Evolutionary conservation across 2,329 filamentous ascomycete species (phyloP).

Genomic region (Microdochium bolleyi): DNA sequence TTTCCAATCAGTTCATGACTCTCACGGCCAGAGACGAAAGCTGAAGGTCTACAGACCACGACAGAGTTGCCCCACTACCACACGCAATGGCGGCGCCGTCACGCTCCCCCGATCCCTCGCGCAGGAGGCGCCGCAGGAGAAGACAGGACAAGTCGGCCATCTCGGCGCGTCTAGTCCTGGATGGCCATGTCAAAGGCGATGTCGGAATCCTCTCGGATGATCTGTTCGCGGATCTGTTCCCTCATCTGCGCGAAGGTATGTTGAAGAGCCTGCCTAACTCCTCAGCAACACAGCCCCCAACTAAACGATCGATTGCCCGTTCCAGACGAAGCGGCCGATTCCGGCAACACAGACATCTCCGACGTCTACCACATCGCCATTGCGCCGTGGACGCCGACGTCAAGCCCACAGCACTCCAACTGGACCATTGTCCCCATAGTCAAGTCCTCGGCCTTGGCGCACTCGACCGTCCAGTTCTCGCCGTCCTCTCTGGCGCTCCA

Average conservation of each 20-base stretch:
- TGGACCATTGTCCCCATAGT: conserved; percentile 84
- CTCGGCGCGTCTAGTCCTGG: conserved; percentile 72
- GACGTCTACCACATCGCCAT: conserved; percentile 60
- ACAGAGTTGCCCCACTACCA: conserved; percentile 12
- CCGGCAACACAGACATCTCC: conserved; percentile 19
- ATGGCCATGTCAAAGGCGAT: conserved; percentile 79
- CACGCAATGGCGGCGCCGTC: conserved; percentile 12
- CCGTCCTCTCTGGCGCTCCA: conserved; percentile 67
- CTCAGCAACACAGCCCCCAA: neutral
- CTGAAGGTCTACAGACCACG: conserved; percentile 1
- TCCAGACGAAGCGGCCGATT: conserved; percentile 18
- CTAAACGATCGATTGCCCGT: conserved; percentile 7
- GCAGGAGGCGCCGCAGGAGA: conserved; percentile 36
- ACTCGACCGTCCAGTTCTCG: conserved; percentile 74
- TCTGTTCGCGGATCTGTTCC: conserved; percentile 75
- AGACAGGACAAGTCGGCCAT: conserved; percentile 67
- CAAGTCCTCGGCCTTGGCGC: conserved; percentile 55
- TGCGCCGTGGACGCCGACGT: conserved; percentile 61
- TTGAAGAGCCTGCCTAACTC: conserved; percentile 13
- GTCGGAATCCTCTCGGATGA: conserved; percentile 82
- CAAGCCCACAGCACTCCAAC: conserved; percentile 50
- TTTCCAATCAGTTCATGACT: neutral
- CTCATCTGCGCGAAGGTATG: conserved; percentile 47
- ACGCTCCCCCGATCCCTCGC: conserved; percentile 7
- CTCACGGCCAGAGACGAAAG: neutral